Conservation (phyloP, 2,329 filamentous ascomycete genomes). For the Hymenoscyphus occultus region DNA sequence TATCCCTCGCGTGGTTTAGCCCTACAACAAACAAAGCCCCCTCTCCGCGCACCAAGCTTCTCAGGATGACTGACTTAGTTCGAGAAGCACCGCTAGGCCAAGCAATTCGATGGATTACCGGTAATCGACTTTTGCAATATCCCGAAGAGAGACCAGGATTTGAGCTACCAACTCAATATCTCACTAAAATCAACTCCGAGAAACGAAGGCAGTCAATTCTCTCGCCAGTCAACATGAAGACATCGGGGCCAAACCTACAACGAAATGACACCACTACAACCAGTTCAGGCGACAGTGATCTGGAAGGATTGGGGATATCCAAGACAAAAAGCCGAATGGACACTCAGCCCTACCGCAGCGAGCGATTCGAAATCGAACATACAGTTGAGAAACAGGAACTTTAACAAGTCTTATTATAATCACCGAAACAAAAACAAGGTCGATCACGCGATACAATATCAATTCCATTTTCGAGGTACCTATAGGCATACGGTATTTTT, state of each 20-base stretch:
- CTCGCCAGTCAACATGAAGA: neutral
- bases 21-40: neutral
- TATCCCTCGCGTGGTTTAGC: neutral
- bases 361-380: neutral
- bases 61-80: slow-evolving; percentile 35
- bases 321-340: neutral
- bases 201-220: neutral
- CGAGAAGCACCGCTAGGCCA: slow-evolving; percentile 56
- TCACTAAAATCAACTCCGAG: slow-evolving; percentile 15
- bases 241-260: neutral
- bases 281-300: neutral
- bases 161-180: slow-evolving; percentile 40
- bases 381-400: too few relatives aligned
- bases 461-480: too few relatives aligned
- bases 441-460: too few relatives aligned
- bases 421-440: too few relatives aligned
- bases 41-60: neutral
- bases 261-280: neutral
- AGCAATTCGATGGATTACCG: slow-evolving; percentile 50
- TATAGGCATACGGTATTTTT: too few relatives aligned
- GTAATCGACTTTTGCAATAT: slow-evolving; percentile 51
- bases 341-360: neutral
- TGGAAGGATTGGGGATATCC: neutral
- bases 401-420: too few relatives aligned
- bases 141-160: slow-evolving; percentile 56